phyloP scores from a whole-genome alignment of 148 eudicot genomes.

The Fagopyrum esculentum region DNA sequence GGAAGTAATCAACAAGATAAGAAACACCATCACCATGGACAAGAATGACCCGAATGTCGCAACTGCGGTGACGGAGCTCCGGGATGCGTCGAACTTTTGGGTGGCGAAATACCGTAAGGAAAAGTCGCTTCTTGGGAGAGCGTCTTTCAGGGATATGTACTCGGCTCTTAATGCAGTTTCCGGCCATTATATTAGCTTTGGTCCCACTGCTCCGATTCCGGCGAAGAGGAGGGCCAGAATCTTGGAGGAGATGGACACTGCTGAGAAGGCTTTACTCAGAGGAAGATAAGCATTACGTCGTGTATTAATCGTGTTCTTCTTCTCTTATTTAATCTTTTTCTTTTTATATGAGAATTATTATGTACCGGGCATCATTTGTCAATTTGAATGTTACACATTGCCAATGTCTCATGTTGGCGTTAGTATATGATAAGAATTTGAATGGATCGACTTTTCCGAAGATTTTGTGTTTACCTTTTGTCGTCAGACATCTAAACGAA shows the following conservation, averaged over 20 bases:
- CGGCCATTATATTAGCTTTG: conserved; percentile 78
- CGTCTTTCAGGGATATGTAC: conserved; percentile 82
- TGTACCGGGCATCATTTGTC: conserved; percentile 10
- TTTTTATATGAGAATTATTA: conserved; percentile 1
- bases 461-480: no score
- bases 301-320: neutral
- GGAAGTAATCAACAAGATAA: conserved; percentile 76
- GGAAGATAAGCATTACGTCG: conserved; percentile 41
- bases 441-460: no score
- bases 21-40: conserved; percentile 53
- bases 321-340: neutral
- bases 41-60: conserved; percentile 69
- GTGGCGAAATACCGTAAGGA: conserved; percentile 95
- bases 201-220: conserved; percentile 17
- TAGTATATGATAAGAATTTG: no score
- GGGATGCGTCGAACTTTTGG: conserved; percentile 78
- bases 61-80: conserved; percentile 62
- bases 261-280: conserved; percentile 74
- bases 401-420: no score
- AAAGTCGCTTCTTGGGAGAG: conserved; percentile 63
- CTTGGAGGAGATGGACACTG: conserved; percentile 86
- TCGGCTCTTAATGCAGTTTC: conserved; percentile 95
- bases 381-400: neutral
- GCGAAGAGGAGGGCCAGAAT: conserved; percentile 47
- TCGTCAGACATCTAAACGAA: no score